Percentiles rank a stretch among this genome's conserved stretches.
Conservation (phyloP, 2,329 filamentous ascomycete species). For the Fusarium coicis region DNA sequence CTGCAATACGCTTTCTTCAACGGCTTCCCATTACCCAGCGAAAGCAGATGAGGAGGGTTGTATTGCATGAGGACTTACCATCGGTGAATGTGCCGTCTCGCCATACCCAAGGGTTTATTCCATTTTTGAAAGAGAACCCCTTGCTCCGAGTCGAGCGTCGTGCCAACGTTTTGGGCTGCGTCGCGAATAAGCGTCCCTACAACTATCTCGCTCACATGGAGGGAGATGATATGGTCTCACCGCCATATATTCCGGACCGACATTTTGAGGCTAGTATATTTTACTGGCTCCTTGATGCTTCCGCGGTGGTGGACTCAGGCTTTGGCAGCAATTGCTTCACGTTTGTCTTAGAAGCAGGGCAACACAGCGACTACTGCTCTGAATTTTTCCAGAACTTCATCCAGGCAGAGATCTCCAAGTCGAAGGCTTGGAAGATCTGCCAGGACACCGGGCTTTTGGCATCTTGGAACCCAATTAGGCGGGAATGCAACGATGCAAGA, state of each 20-base stretch:
- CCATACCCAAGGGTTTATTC: neutral
- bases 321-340: neutral
- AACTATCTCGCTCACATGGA: rapidly evolving
- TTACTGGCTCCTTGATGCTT: slow-evolving; percentile 8
- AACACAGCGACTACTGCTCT: neutral
- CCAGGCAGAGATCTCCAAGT: neutral
- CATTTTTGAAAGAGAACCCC: slow-evolving; percentile 12
- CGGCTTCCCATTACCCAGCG: neutral
- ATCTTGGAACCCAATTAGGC: rapidly evolving
- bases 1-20: slow-evolving; percentile 13
- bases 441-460: neutral
- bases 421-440: neutral
- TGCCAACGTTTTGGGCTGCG: neutral
- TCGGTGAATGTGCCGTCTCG: neutral
- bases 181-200: rapidly evolving
- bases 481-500: neutral
- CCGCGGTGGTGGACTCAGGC: neutral
- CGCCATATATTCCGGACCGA: neutral
- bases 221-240: rapidly evolving
- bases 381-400: neutral
- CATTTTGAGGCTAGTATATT: rapidly evolving
- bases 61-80: neutral
- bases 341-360: neutral
- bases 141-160: slow-evolving; percentile 15
- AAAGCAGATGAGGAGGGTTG: neutral